Evolutionary conservation across 495 filamentous ascomycete species (phyloP), one percentile per base, ranked within the genome.

Genomic region (Hyaloscypha bicolor): DNA sequence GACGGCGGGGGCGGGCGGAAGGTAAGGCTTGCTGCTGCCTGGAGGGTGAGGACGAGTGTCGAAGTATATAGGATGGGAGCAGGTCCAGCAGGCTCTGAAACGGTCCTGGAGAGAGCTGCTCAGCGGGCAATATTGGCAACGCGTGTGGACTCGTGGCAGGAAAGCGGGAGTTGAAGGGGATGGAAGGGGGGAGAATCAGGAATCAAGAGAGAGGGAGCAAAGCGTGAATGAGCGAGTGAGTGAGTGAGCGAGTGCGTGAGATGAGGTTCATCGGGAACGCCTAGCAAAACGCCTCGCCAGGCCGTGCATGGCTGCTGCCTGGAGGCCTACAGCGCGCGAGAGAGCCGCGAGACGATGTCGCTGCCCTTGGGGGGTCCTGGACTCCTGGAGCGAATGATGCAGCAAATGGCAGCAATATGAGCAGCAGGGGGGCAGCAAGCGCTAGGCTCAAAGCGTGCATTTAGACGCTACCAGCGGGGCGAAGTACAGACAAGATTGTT

Each of bases 1-100:
- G 31, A 31, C 55, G 39, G 39, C 30, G 55, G 22, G 57, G 62
- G 45, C 14, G 22, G 51, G 51, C 53, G 52, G 33, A 59, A 66
- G 59, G 62, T 72, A 72, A 72, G 69, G 69, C 58, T 51, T 12
- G 69, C 56, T 66, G 69, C 63, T 72, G 69, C 69, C 69, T 72
- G 39, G 66, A 69, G 58, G 45, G 11, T 6, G 30, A n/a, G 32
- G 9, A 22, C n/a, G 21, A 39, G 35, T 37, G 4, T 31, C 8
- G 33, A 61, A 65, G 62, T 71, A 71, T 71, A 68, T 68, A 68
- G 55, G 60, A 63, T 32, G 55, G 16, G 68, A 37, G 14, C 57
- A 59, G 55, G 61, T 64, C 68, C 64, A 22, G 19, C 63, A 52
- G 33, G 60, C 62, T 55, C 57, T 29, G 52, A 61, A 64, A 59